Conservation (phyloP, 2,329 filamentous ascomycete species). For the Biscogniauxia mediterranea region DNA sequence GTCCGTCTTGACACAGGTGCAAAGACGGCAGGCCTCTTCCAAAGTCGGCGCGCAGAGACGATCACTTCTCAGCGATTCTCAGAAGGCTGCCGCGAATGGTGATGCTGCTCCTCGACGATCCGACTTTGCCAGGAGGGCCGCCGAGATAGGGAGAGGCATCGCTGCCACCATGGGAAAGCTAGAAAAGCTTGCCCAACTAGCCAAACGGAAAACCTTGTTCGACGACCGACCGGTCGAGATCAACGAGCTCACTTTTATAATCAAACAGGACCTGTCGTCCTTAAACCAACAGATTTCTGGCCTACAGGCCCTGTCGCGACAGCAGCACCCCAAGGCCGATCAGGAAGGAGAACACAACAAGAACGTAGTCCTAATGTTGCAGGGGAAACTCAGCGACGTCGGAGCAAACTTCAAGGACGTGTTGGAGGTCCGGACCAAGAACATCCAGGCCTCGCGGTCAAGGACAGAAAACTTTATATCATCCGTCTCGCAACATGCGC, state of each 20-base stretch:
- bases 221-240: slow-evolving; percentile 97
- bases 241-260: slow-evolving; percentile 93
- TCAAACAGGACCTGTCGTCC: slow-evolving; percentile 90
- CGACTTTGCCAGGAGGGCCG: slow-evolving; percentile 89
- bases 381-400: slow-evolving; percentile 89
- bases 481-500: slow-evolving; percentile 75
- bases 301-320: slow-evolving; percentile 74
- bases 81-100: slow-evolving; percentile 63
- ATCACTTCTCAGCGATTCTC: slow-evolving; percentile 72
- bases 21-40: slow-evolving; percentile 71
- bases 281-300: slow-evolving; percentile 82
- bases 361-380: slow-evolving; percentile 88
- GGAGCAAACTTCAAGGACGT: slow-evolving; percentile 97
- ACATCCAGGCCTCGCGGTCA: slow-evolving; percentile 90
- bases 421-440: slow-evolving; percentile 92
- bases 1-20: slow-evolving; percentile 82
- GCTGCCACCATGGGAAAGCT: slow-evolving; percentile 91
- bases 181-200: slow-evolving; percentile 88
- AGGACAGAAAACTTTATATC: slow-evolving; percentile 97
- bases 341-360: slow-evolving; percentile 98
- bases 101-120: slow-evolving; percentile 62
- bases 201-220: slow-evolving; percentile 95
- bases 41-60: slow-evolving; percentile 79
- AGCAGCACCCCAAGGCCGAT: slow-evolving; percentile 69
- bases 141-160: slow-evolving; percentile 89